Evolutionary conservation across 2,329 filamentous ascomycete genomes (phyloP).

Genomic region (Didymella exigua): DNA sequence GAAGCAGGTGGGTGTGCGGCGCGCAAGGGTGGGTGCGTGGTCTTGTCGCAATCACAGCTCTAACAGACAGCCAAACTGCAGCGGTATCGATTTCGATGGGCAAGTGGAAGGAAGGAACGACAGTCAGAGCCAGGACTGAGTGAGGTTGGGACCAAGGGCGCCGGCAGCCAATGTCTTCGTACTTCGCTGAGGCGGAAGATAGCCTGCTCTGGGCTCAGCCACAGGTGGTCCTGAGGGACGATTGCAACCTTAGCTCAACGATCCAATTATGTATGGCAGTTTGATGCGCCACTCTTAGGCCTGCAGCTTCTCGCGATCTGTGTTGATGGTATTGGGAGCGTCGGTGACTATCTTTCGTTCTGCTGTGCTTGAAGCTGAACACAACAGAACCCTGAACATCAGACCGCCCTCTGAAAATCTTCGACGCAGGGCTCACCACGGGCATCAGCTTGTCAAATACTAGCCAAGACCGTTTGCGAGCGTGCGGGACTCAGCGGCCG

Average conservation of each 20-base stretch:
- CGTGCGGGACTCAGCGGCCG: conserved; percentile 6
- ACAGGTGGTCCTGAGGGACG: conserved; percentile 9
- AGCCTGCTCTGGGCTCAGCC: conserved; percentile 19
- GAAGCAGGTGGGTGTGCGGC: conserved; percentile 11
- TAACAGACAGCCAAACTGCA: conserved; percentile 3
- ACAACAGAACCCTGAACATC: conserved; percentile 8
- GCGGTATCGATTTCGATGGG: neutral
- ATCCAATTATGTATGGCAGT: conserved; percentile 8
- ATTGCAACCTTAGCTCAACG: conserved; percentile 11
- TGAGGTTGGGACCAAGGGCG: conserved; percentile 16
- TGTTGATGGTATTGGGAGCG: conserved; percentile 9
- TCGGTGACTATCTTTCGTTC: conserved; percentile 16
- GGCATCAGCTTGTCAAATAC: conserved; percentile 12
- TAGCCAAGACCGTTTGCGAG: conserved; percentile 9
- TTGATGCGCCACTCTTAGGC: conserved; percentile 14
- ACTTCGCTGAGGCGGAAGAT: conserved; percentile 20
- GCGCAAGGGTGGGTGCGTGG: conserved; percentile 2
- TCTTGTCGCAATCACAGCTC: conserved; percentile 1
- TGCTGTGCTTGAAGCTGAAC: neutral
- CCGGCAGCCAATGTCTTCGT: conserved; percentile 17
- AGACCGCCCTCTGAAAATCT: neutral
- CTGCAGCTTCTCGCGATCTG: conserved; percentile 2
- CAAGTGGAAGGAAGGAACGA: neutral
- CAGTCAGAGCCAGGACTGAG: conserved; percentile 17
- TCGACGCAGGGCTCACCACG: neutral